Evolutionary conservation across 495 filamentous ascomycete genomes (phyloP).

Genomic region (Coniosporium apollinis): DNA sequence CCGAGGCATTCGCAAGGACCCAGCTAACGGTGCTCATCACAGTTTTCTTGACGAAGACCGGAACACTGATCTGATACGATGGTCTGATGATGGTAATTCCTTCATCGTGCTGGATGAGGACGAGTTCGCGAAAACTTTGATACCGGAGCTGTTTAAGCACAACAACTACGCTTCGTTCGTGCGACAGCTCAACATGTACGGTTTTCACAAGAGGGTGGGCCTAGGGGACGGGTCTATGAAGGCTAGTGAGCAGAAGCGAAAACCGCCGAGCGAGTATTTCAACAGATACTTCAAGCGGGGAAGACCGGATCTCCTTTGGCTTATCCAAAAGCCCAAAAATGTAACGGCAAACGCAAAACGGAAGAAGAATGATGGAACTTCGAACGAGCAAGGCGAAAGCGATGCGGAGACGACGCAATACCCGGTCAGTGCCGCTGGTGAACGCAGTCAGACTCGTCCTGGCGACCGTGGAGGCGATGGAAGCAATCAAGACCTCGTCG

Average conservation of each 20-base stretch:
- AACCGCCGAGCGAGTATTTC: slow-evolving; percentile 93
- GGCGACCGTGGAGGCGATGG: slow-evolving; percentile 29
- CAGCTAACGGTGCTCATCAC: slow-evolving; percentile 2
- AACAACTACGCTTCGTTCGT: slow-evolving; percentile 99
- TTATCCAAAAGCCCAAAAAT: slow-evolving; percentile 93
- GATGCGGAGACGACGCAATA: slow-evolving; percentile 19
- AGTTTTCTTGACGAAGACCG: slow-evolving; percentile 88
- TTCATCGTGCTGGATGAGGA: slow-evolving; percentile 97
- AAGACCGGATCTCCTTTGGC: slow-evolving; percentile 84
- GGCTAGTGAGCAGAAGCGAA: slow-evolving; percentile 88
- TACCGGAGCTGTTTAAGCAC: slow-evolving; percentile 96
- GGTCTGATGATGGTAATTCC: slow-evolving; percentile 90
- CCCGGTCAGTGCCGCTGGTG: slow-evolving; percentile 9
- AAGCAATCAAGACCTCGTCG: slow-evolving; percentile 22
- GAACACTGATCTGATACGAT: slow-evolving; percentile 88
- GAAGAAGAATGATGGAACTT: slow-evolving; percentile 51
- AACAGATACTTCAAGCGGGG: slow-evolving; percentile 93
- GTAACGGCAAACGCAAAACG: slow-evolving; percentile 32
- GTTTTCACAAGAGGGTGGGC: slow-evolving; percentile 96
- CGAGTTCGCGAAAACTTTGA: slow-evolving; percentile 93
- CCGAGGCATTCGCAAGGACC: too few relatives aligned
- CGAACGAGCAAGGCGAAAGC: slow-evolving; percentile 33
- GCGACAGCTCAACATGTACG: slow-evolving; percentile 97
- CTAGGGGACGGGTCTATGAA: slow-evolving; percentile 95
- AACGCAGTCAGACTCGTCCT: slow-evolving; percentile 12